Base-by-base conservation (phyloP, 768 basidiomycete genomes). In the Termitomyces sp. region DNA sequence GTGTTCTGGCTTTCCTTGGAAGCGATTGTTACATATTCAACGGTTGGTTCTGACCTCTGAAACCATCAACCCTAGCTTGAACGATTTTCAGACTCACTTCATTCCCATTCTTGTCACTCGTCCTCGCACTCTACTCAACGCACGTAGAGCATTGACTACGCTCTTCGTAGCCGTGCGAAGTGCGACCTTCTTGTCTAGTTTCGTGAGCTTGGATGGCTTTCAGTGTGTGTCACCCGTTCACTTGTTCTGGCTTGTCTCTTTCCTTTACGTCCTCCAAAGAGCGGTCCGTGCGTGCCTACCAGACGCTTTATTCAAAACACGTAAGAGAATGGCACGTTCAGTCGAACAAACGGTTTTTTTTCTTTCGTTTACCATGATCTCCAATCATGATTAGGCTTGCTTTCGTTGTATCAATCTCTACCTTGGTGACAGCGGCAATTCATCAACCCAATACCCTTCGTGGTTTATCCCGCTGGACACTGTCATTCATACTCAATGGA, bases 231-330 rank as follows among this genome's bases (percentile, higher is more conserved):
- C 35, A 83, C 84, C 10, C 83, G 90, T 48, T 85, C 90, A 3
- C 72, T 87, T 6, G 72, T 82, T 6, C 67, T 88, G 14, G 87
- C 89, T 2, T 81, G 80, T 26, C 64, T 85, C 8, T 77, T 92
- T 40, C 88, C 87, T 0, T 73, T 92, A 92, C 64, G 90, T 91
- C 53, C 72, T 92, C 5, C 89, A 90, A 3, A 76, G 81, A 55
- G 90, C 88, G 13, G 60, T 92, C 32, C 75, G 86, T 45, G 77
- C 89, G 0, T 82, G 76, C 53, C 66, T 92, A n/a, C 80, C 88
- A 1, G 72, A 80, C 58, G 65, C 64, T 5, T 86, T 83, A 80
- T 47, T 83, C 24, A 75, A 72, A 58, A 78, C 75, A 49, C 72
- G 77, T 2, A 75, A 73, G 36, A 64, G 59, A 14, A 70, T 72